These are phyloP conservation scores for Asterionellopsis glacialis DNA, from an alignment of 108 stramenopile species.

Conservation along the genomic window DNA sequence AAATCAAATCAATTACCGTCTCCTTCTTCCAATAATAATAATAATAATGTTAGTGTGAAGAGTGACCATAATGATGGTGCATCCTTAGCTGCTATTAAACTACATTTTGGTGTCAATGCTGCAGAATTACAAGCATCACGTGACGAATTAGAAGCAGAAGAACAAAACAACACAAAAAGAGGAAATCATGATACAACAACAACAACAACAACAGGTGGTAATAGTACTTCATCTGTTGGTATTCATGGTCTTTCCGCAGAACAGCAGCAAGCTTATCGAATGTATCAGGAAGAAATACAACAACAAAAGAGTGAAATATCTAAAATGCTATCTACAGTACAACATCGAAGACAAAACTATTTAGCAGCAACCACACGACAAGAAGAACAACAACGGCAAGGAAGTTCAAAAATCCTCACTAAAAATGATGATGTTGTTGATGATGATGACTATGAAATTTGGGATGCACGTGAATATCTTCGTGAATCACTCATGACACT, in stretches of 20 bases:
- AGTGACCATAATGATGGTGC: background rate
- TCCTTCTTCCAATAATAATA: constrained; percentile 23
- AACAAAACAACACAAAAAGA: background rate
- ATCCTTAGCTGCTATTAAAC: constrained; percentile 36
- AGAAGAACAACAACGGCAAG: background rate
- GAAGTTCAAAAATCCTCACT: background rate
- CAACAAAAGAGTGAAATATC: background rate
- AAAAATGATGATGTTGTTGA: no score
- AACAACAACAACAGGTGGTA: background rate
- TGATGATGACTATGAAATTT: constrained; percentile 25
- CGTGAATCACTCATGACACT: constrained; percentile 35
- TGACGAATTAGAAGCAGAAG: constrained; percentile 37
- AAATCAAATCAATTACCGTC: background rate
- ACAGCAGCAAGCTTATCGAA: no score
- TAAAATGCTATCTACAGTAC: background rate
- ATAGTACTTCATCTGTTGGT: background rate
- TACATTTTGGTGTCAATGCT: constrained; percentile 31
- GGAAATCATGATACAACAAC: background rate
- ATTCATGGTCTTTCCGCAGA: no score
- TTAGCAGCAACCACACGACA: constrained; percentile 1
- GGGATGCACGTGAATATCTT: constrained; percentile 50
- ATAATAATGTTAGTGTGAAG: constrained; percentile 3
- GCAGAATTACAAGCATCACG: constrained; percentile 21
- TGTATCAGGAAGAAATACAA: background rate
- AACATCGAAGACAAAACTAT: background rate